Percentiles rank a stretch among this genome's conserved stretches.
These are phyloP conservation scores for Coniochaeta sp. DNA, from an alignment of 2,329 filamentous ascomycete genomes.

Conservation along the genomic window DNA sequence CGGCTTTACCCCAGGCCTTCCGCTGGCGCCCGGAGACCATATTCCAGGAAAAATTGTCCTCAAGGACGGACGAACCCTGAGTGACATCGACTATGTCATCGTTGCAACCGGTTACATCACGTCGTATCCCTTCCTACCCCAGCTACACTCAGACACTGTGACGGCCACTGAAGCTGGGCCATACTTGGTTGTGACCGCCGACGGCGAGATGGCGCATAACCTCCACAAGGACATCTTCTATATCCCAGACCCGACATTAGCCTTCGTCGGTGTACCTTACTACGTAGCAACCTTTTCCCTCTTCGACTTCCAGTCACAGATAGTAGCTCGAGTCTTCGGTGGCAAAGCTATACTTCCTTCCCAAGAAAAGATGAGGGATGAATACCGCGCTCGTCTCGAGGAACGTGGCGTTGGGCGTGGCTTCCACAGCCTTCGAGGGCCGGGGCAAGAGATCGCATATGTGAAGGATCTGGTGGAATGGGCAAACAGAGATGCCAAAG, in stretches of 20 bases:
- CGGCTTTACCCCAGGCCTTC: not conserved
- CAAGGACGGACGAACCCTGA: conserved; percentile 42
- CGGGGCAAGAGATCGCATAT: conserved; percentile 14
- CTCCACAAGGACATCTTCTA: conserved; percentile 66
- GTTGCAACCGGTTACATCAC: conserved; percentile 64
- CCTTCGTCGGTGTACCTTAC: conserved; percentile 58
- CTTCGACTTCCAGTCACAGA: conserved; percentile 63
- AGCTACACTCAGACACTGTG: conserved; percentile 32
- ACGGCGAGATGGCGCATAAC: conserved; percentile 58
- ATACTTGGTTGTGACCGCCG: conserved; percentile 48
- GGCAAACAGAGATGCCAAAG: conserved; percentile 16
- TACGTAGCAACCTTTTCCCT: conserved; percentile 61
- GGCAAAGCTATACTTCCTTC: conserved; percentile 41
- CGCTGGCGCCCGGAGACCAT: conserved; percentile 16
- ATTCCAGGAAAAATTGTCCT: conserved; percentile 45
- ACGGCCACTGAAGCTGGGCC: conserved; percentile 39
- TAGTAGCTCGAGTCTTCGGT: conserved; percentile 47
- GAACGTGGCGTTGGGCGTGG: conserved; percentile 23
- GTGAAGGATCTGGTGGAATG: conserved; percentile 15
- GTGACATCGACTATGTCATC: conserved; percentile 52
- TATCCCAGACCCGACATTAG: conserved; percentile 55
- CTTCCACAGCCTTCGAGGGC: conserved; percentile 26
- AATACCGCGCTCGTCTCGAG: conserved; percentile 21
- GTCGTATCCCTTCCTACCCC: conserved; percentile 54
- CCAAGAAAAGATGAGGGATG: conserved; percentile 26